Evolutionary conservation across 345 rosid genomes (phyloP).

Genomic region (Aquilaria malaccensis): DNA sequence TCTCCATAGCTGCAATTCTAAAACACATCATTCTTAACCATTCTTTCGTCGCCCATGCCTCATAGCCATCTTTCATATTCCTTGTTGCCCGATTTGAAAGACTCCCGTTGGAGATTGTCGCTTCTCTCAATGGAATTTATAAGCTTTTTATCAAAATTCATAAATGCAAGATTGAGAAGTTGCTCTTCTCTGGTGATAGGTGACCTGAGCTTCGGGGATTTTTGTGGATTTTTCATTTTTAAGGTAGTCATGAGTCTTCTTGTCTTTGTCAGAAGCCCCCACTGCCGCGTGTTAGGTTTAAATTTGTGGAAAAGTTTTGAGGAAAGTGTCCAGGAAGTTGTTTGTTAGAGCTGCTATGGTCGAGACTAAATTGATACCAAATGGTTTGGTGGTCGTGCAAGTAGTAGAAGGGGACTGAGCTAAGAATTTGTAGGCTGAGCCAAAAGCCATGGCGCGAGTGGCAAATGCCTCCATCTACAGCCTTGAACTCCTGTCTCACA

Average conservation of each 20-base stretch:
- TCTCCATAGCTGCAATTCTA: too few relatives aligned
- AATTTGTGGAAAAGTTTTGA: background rate
- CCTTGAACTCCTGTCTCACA: conserved; percentile 60
- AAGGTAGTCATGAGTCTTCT: conserved; percentile 5
- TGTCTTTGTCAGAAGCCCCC: conserved; percentile 1
- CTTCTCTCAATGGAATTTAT: too few relatives aligned
- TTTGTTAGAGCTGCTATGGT: conserved; percentile 33
- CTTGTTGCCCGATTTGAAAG: too few relatives aligned
- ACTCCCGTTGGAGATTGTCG: too few relatives aligned
- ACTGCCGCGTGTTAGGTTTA: background rate
- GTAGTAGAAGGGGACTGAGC: conserved; percentile 35
- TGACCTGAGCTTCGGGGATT: too few relatives aligned
- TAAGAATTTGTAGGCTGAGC: conserved; percentile 81
- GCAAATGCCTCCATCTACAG: conserved; percentile 70
- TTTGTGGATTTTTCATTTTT: too few relatives aligned
- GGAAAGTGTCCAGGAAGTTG: conserved; percentile 1
- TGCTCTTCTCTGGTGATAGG: too few relatives aligned
- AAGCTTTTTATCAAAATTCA: too few relatives aligned
- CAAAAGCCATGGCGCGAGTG: conserved; percentile 74
- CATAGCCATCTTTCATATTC: too few relatives aligned
- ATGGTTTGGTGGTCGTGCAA: conserved; percentile 21
- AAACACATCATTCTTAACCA: too few relatives aligned
- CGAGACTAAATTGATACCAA: conserved; percentile 24
- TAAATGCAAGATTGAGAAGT: too few relatives aligned
- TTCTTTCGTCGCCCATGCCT: too few relatives aligned